phyloP scores from a whole-genome alignment of 2,329 filamentous ascomycete genomes.

The Penicillium sp. region DNA sequence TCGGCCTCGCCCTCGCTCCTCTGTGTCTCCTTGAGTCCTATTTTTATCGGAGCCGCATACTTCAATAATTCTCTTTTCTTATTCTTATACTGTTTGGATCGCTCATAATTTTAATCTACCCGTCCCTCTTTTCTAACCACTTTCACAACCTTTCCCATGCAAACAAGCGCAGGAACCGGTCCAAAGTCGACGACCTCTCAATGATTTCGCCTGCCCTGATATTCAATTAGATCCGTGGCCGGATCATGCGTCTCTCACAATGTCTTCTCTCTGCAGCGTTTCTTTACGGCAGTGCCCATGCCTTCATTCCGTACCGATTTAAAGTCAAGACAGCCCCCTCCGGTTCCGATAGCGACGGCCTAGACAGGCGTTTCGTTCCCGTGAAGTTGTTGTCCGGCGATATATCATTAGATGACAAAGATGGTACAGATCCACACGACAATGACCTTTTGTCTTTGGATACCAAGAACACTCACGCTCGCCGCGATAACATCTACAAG shows the following conservation, averaged over 20 bases:
- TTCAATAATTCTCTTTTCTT: conserved; percentile 7
- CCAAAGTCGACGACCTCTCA: conserved; percentile 1
- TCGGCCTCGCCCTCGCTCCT: conserved; percentile 8
- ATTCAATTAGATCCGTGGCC: conserved; percentile 16
- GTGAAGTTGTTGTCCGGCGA: conserved; percentile 27
- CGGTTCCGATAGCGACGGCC: conserved; percentile 25
- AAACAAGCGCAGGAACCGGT: background rate
- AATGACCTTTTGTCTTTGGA: conserved; percentile 37
- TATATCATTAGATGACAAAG: conserved; percentile 25
- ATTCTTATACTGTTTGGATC: background rate
- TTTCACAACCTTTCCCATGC: conserved; percentile 1
- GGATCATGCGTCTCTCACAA: conserved; percentile 45
- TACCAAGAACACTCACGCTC: conserved; percentile 43
- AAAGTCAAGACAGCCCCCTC: conserved; percentile 25
- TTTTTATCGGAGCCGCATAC: conserved; percentile 10
- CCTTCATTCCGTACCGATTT: conserved; percentile 50
- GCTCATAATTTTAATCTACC: conserved; percentile 4
- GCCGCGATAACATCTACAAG: conserved; percentile 55
- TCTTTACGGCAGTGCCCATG: conserved; percentile 42
- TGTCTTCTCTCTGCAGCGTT: conserved; percentile 38
- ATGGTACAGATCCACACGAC: conserved; percentile 18
- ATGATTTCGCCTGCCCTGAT: conserved; percentile 10
- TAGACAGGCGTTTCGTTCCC: conserved; percentile 41
- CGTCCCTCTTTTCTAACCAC: background rate
- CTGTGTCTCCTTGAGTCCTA: conserved; percentile 10